Conservation (phyloP, 495 filamentous ascomycete genomes). For the Neurospora tetrasperma region DNA sequence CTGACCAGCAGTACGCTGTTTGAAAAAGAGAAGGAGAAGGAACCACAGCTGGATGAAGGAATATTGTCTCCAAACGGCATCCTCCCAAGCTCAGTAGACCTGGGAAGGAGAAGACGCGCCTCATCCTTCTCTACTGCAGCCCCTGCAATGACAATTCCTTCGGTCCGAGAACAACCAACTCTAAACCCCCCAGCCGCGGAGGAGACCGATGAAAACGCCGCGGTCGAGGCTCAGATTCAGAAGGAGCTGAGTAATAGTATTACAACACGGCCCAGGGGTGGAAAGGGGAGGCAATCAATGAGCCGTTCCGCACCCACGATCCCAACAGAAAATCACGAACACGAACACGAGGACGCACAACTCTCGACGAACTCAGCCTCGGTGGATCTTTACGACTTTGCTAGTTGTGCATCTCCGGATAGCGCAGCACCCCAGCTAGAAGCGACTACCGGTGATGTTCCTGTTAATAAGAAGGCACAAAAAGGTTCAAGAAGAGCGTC, state of each 20-base stretch:
- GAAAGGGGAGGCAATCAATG: background rate
- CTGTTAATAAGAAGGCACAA: background rate
- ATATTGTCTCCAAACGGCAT: background rate
- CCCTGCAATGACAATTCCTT: background rate
- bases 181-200: background rate
- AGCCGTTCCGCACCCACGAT: background rate
- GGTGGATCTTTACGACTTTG: slow-evolving; percentile 29
- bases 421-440: slow-evolving; percentile 5
- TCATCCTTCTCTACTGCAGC: background rate
- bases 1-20: slow-evolving; percentile 7
- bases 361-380: background rate
- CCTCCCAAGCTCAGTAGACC: background rate
- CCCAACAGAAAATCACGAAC: background rate
- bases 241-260: background rate
- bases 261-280: background rate
- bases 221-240: background rate
- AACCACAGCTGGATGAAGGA: background rate
- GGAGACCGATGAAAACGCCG: background rate
- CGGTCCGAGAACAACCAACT: background rate
- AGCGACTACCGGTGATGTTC: background rate
- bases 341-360: background rate
- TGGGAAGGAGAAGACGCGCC: background rate
- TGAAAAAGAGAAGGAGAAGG: slow-evolving; percentile 12
- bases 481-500: slow-evolving; percentile 9
- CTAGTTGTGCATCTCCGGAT: slow-evolving; percentile 17